Percentiles rank a stretch among this genome's conserved stretches.
These are phyloP conservation scores for Plasmopara viticola DNA, from an alignment of 352 stramenopile genomes.

Conservation along the genomic window DNA sequence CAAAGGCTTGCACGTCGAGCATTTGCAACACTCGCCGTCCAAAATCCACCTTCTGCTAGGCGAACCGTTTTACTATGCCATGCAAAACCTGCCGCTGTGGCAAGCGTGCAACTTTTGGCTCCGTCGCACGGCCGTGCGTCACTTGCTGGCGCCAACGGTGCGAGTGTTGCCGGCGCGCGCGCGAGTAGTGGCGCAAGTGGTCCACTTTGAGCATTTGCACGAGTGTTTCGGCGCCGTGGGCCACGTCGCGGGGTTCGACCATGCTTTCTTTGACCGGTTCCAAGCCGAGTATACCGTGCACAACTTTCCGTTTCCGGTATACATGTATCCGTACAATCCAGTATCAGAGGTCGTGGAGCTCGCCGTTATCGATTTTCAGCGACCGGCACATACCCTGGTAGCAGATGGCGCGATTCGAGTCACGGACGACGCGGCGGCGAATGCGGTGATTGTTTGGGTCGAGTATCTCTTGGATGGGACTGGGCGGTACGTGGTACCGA, in stretches of 20 bases:
- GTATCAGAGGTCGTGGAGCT: conserved; percentile 41
- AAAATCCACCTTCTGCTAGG: conserved; percentile 55
- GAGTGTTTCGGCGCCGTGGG: conserved; percentile 73
- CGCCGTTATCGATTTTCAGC: conserved; percentile 36
- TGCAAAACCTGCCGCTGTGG: conserved; percentile 81
- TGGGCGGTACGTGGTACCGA: conserved; percentile 40
- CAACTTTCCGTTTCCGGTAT: conserved; percentile 75
- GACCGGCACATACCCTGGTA: conserved; percentile 33
- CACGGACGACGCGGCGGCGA: conserved; percentile 19
- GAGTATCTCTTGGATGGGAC: conserved; percentile 51
- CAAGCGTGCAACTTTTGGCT: conserved; percentile 83
- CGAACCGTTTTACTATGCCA: conserved; percentile 82
- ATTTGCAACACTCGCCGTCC: conserved; percentile 44
- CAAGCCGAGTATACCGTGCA: conserved; percentile 60
- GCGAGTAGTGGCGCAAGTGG: conserved; percentile 48
- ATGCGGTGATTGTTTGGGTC: conserved; percentile 71
- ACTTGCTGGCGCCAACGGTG: conserved; percentile 32
- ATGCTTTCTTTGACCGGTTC: conserved; percentile 67
- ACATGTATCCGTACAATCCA: conserved; percentile 67
- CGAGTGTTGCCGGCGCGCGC: conserved; percentile 43
- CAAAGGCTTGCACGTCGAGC: conserved; percentile 53
- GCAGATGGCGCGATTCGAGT: conserved; percentile 12
- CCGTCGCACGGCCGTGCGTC: conserved; percentile 45
- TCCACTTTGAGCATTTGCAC: conserved; percentile 68
- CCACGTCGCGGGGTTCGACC: conserved; percentile 64